phyloP scores from a whole-genome alignment of 768 basidiomycete species.

The Mycena pura region DNA sequence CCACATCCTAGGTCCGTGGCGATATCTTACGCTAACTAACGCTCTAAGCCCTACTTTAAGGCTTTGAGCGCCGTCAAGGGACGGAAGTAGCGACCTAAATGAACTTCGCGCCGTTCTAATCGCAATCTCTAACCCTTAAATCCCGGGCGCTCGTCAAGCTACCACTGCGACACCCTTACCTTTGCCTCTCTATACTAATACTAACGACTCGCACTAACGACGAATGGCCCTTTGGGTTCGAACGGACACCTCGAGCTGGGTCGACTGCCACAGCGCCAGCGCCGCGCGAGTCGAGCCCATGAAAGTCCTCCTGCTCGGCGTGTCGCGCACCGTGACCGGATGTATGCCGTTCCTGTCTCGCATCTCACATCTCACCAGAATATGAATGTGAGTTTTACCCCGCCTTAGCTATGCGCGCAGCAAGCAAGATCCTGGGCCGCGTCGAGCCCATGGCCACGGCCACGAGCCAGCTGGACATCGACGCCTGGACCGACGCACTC shows the following conservation, averaged over 20 bases:
- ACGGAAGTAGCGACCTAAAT: too few species aligned
- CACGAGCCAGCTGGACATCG: constrained; percentile 6
- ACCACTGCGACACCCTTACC: constrained; percentile 20
- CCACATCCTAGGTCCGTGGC: too few species aligned
- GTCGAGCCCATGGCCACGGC: background rate
- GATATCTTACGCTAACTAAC: too few species aligned
- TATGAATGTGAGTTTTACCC: background rate
- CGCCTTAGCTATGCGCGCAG: constrained; percentile 12
- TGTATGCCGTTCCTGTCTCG: background rate
- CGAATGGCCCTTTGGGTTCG: constrained; percentile 26
- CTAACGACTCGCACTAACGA: background rate
- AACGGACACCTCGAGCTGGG: constrained; percentile 24
- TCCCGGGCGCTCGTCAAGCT: too few species aligned
- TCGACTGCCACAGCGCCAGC: constrained; percentile 19
- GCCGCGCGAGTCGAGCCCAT: constrained; percentile 18
- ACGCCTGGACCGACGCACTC: constrained; percentile 19
- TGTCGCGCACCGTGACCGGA: constrained; percentile 18
- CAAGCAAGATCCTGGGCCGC: constrained; percentile 3
- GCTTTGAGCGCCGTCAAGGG: too few species aligned
- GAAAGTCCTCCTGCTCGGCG: constrained; percentile 18
- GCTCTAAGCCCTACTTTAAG: too few species aligned
- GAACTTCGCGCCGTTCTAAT: too few species aligned
- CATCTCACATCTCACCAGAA: background rate
- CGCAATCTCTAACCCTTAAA: too few species aligned
- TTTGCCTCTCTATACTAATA: too few species aligned